Conservation (phyloP, 2,329 filamentous ascomycete genomes). For the Aspergillus awamori region DNA sequence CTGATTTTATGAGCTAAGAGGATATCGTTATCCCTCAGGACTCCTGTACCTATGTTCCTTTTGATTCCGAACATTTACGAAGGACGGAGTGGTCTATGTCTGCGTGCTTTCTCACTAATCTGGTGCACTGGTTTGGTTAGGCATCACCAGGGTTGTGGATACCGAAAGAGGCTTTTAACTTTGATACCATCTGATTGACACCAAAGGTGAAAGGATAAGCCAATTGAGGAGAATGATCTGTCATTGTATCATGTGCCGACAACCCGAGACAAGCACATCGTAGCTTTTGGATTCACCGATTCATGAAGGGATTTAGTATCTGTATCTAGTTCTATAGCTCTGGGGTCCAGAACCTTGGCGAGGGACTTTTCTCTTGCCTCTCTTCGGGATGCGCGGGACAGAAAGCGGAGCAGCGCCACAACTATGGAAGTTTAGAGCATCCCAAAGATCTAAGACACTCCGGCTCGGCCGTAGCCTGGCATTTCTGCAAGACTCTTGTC, state of each 20-base stretch:
- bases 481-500: background rate
- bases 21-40: too few relatives aligned
- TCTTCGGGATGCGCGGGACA: background rate
- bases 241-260: background rate
- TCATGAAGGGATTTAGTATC: background rate
- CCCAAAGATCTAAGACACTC: background rate
- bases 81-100: background rate
- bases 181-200: background rate
- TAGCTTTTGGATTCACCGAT: too few relatives aligned
- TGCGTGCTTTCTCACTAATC: background rate
- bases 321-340: background rate
- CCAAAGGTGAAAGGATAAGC: background rate
- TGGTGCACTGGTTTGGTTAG: background rate
- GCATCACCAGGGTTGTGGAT: background rate
- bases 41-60: background rate
- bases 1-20: background rate
- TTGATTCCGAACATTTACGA: background rate
- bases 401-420: background rate
- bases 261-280: background rate
- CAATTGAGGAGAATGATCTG: background rate
- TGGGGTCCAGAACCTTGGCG: background rate
- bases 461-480: conserved; percentile 1
- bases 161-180: background rate
- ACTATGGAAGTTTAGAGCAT: background rate
- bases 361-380: background rate